Conservation (phyloP, 176 grass and related monocot species). For the Carex parvula region DNA sequence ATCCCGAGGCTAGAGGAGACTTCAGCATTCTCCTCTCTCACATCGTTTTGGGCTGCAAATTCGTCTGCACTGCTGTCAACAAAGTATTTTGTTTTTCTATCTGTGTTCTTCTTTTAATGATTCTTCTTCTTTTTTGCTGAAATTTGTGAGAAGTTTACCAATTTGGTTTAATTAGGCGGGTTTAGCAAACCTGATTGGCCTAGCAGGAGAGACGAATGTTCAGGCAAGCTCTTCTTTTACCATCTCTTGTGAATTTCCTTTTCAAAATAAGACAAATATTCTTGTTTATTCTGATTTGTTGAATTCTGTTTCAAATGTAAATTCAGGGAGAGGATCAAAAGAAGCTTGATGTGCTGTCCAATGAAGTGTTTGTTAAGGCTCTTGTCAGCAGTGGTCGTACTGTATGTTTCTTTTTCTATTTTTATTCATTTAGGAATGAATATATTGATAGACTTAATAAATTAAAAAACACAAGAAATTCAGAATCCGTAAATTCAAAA, state of each 20-base stretch:
- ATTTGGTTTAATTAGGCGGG: constrained; percentile 53
- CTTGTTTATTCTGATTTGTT: not conserved
- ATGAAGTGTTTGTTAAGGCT: constrained; percentile 97
- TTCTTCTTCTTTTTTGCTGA: not conserved
- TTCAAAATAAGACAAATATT: not conserved
- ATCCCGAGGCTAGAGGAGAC: constrained; percentile 78
- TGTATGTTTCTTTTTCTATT: no score
- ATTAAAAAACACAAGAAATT: no score
- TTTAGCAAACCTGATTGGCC: constrained; percentile 74
- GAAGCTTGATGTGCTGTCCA: constrained; percentile 97
- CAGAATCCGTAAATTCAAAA: no score
- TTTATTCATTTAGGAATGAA: not conserved
- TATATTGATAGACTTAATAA: no score
- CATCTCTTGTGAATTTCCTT: not conserved
- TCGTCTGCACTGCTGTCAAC: constrained; percentile 92
- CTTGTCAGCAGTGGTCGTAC: constrained; percentile 91
- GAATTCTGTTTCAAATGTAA: not conserved
- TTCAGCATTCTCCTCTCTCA: constrained; percentile 95
- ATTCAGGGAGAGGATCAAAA: constrained; percentile 97
- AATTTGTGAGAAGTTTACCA: not conserved
- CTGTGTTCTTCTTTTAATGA: not conserved
- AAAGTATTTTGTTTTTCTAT: constrained; percentile 29
- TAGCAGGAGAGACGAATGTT: constrained; percentile 87
- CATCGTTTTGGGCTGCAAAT: constrained; percentile 99
- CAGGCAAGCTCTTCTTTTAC: constrained; percentile 44